phyloP scores from a whole-genome alignment of 2,329 filamentous ascomycete genomes.

The Amesomyces nigricolor region DNA sequence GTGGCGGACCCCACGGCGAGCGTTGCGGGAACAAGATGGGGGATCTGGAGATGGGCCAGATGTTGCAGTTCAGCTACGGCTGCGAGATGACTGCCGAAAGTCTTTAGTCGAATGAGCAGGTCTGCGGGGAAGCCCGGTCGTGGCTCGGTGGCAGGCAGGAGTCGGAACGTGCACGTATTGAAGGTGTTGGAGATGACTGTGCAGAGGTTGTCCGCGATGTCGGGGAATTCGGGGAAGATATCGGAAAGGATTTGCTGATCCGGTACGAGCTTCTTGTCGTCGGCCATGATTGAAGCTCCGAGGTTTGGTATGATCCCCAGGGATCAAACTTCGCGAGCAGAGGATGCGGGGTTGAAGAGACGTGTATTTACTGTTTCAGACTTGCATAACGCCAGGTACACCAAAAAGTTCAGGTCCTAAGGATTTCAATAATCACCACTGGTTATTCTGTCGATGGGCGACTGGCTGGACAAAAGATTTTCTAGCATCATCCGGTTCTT shows the following conservation, averaged over 20 bases:
- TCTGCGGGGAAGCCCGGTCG: neutral
- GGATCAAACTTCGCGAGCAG: no score
- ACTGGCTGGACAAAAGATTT: no score
- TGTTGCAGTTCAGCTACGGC: neutral
- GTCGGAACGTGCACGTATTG: neutral
- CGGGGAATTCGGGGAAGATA: slow-evolving; percentile 3
- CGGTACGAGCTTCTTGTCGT: neutral
- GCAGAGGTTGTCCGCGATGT: neutral
- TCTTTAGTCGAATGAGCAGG: neutral
- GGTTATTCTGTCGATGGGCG: no score
- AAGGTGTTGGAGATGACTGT: slow-evolving; percentile 4
- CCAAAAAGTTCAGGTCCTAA: no score
- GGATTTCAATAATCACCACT: no score
- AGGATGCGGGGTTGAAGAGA: no score
- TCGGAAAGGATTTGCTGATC: neutral
- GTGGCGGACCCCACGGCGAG: neutral
- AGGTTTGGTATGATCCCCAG: no score
- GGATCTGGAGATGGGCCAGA: slow-evolving; percentile 1
- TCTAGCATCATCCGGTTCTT: no score
- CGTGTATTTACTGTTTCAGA: no score
- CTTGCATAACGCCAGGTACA: no score
- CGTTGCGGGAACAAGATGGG: neutral
- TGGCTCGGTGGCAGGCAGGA: neutral
- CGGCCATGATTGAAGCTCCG: no score
- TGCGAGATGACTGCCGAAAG: neutral